Conservation (phyloP, 1,284 basidiomycete genomes). For the Polyporus tsugae region DNA sequence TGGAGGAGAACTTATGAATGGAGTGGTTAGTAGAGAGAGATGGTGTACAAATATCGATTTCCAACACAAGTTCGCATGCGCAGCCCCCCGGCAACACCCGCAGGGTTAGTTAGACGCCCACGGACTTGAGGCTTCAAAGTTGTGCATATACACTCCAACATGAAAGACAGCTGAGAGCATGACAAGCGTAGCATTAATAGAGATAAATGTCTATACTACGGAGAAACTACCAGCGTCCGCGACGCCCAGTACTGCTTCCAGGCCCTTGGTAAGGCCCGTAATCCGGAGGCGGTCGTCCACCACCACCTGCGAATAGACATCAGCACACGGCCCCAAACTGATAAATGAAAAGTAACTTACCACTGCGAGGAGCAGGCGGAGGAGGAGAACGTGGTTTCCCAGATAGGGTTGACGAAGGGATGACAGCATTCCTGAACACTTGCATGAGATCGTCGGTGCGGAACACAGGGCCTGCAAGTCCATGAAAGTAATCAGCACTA, state of each 20-base stretch:
- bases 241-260: slow-evolving; percentile 39
- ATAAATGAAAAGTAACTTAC: slow-evolving; percentile 36
- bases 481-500: not conserved
- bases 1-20: no score
- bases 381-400: slow-evolving; percentile 55
- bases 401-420: slow-evolving; percentile 62
- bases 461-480: slow-evolving; percentile 79
- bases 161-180: not conserved
- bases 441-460: slow-evolving; percentile 88
- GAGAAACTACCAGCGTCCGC: slow-evolving; percentile 38
- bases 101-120: no score
- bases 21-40: no score
- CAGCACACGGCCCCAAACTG: not conserved
- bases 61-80: no score
- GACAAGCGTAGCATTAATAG: not conserved
- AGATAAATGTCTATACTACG: slow-evolving; percentile 10
- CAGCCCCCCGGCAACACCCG: no score
- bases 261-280: slow-evolving; percentile 54
- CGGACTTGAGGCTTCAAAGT: no score
- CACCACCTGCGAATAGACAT: slow-evolving; percentile 21
- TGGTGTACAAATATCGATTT: no score
- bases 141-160: no score
- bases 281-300: slow-evolving; percentile 53
- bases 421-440: slow-evolving; percentile 77
- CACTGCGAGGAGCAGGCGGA: slow-evolving; percentile 55